A percentile compares a stretch with the other conserved stretches of the same genome.
Conservation (phyloP, 345 rosid species). For the Iberis pinnata region DNA sequence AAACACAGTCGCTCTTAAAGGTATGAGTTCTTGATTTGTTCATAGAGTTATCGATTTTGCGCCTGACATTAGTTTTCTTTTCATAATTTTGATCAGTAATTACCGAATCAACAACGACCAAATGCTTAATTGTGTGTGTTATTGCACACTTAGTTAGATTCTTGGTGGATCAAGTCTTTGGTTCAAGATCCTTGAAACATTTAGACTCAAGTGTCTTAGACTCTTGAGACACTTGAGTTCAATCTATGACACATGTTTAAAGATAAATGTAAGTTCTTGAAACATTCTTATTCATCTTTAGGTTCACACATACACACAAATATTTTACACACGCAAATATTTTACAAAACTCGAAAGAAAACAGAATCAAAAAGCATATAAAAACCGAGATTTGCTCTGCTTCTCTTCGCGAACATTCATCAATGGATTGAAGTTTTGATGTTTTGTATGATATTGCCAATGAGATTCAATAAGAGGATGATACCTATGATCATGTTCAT, state of each 20-base stretch:
- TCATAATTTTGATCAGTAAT: conserved; percentile 38
- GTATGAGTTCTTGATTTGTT: conserved; percentile 12
- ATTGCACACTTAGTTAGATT: conserved; percentile 52
- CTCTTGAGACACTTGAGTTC: no score
- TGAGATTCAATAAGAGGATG: conserved; percentile 16
- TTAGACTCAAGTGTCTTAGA: no score
- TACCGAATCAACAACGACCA: conserved; percentile 42
- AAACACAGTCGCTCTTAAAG: conserved; percentile 65
- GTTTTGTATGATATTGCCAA: conserved; percentile 1
- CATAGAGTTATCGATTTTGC: background rate
- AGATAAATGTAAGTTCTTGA: no score
- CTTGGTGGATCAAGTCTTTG: conserved; percentile 33
- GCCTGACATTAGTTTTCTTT: background rate
- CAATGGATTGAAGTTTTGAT: background rate
- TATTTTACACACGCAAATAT: background rate
- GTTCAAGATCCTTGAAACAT: conserved; percentile 26
- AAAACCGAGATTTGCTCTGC: background rate
- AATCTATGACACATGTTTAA: no score
- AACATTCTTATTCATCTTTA: background rate
- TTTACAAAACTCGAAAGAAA: background rate
- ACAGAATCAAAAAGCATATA: background rate
- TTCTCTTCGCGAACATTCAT: background rate
- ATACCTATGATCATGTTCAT: conserved; percentile 12
- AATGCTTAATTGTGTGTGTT: conserved; percentile 54
- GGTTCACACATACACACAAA: background rate